Evolutionary conservation across 2,329 filamentous ascomycete genomes (phyloP).

Genomic region (Alternaria brassicae): DNA sequence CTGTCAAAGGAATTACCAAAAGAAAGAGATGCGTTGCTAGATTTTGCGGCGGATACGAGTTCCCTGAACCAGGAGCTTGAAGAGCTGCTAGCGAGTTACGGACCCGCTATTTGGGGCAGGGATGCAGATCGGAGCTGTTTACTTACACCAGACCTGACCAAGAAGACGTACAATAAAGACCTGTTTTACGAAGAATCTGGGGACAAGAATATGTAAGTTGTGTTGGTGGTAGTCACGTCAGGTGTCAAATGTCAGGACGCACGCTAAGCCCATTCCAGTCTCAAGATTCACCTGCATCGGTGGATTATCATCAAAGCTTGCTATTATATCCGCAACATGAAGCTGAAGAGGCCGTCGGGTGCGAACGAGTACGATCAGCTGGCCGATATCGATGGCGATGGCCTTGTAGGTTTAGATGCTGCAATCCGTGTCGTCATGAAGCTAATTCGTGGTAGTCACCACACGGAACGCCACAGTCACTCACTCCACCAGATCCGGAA

Average conservation of each 20-base stretch:
- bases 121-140: constrained; percentile 45
- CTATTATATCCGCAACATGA: constrained; percentile 50
- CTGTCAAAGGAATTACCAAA: constrained; percentile 48
- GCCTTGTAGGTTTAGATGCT: constrained; percentile 20
- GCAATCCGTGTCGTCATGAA: background rate
- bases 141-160: constrained; percentile 40
- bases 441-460: constrained; percentile 39
- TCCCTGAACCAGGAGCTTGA: constrained; percentile 45
- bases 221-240: constrained; percentile 6
- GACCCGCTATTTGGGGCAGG: constrained; percentile 46
- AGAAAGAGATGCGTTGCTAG: constrained; percentile 47
- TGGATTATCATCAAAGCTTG: constrained; percentile 52
- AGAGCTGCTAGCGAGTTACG: constrained; percentile 41
- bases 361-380: constrained; percentile 41
- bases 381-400: constrained; percentile 41
- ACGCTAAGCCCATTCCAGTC: constrained; percentile 29
- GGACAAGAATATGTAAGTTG: constrained; percentile 43
- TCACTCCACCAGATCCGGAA: constrained; percentile 34
- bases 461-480: constrained; percentile 37
- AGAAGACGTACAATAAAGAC: constrained; percentile 47
- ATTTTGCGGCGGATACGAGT: constrained; percentile 45
- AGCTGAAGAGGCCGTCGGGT: constrained; percentile 44
- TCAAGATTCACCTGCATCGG: constrained; percentile 48
- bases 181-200: constrained; percentile 44
- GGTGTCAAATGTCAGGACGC: constrained; percentile 5